Percentiles rank a stretch among this genome's conserved stretches.
phyloP scores from a whole-genome alignment of 208 protist genomes.

The Leishmania guyanensis region DNA sequence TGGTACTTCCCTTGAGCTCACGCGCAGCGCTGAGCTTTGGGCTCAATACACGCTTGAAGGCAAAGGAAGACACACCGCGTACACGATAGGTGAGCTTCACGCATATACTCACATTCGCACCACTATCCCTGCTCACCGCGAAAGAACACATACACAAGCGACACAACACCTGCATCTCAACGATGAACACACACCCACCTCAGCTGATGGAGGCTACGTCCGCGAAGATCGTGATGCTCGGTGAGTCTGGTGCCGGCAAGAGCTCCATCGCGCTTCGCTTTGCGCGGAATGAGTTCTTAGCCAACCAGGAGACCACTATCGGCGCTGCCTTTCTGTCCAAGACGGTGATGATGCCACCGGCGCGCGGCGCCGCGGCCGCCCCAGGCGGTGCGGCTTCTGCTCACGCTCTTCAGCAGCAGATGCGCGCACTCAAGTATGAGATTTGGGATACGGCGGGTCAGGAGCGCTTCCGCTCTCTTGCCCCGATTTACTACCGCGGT shows the following conservation, averaged over 20 bases:
- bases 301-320: slow-evolving; percentile 87
- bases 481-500: slow-evolving; percentile 94
- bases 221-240: slow-evolving; percentile 90
- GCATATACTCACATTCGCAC: neutral
- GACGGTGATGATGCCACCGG: slow-evolving; percentile 63
- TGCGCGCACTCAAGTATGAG: slow-evolving; percentile 77
- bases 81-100: neutral
- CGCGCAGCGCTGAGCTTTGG: neutral
- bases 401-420: slow-evolving; percentile 20
- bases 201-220: slow-evolving; percentile 47
- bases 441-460: slow-evolving; percentile 94
- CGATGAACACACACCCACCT: slow-evolving; percentile 21
- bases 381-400: slow-evolving; percentile 8
- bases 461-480: slow-evolving; percentile 91
- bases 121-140: neutral
- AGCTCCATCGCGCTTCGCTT: slow-evolving; percentile 89
- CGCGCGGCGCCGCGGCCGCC: slow-evolving; percentile 15
- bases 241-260: slow-evolving; percentile 90
- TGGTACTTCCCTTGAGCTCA: neutral
- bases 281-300: slow-evolving; percentile 81
- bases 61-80: neutral
- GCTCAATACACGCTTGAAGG: neutral
- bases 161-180: neutral
- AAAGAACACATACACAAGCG: neutral
- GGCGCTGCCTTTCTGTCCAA: slow-evolving; percentile 89